Evolutionary conservation across 2,329 filamentous ascomycete species (phyloP).

Genomic region (Botrytis squamosa): DNA sequence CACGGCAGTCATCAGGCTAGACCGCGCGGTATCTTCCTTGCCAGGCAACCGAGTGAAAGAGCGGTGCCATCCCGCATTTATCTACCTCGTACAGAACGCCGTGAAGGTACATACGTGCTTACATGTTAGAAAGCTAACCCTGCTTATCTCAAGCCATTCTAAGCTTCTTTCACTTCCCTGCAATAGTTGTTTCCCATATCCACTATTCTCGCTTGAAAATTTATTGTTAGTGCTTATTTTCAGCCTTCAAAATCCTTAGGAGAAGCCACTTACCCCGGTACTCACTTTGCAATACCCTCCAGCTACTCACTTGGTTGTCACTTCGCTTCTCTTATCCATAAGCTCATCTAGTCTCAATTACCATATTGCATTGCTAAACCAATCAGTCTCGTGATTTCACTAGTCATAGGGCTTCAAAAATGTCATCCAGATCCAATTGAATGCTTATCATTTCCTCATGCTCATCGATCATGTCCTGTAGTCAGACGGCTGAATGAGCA

Average conservation of each 20-base stretch:
- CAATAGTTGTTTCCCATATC: background rate
- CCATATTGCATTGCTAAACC: background rate
- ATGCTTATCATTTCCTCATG: background rate
- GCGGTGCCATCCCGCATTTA: conserved; percentile 12
- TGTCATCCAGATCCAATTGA: background rate
- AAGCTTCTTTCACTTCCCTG: conserved; percentile 23
- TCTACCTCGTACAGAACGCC: conserved; percentile 12
- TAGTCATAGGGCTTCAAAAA: conserved; percentile 1
- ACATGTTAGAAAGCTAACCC: conserved; percentile 9
- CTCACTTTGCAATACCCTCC: conserved; percentile 16
- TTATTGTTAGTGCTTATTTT: conserved; percentile 36
- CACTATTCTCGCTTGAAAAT: conserved; percentile 10
- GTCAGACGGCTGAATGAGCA: background rate
- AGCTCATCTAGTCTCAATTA: background rate
- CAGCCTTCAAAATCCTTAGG: conserved; percentile 30
- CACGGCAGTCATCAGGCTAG: conserved; percentile 29
- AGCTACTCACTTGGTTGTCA: conserved; percentile 26
- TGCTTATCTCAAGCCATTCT: conserved; percentile 22
- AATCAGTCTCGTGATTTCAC: background rate
- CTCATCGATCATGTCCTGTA: conserved; percentile 5
- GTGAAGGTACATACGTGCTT: conserved; percentile 15
- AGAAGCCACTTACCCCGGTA: conserved; percentile 27
- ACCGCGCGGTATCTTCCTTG: conserved; percentile 6
- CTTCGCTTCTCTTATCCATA: conserved; percentile 28
- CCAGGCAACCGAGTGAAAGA: conserved; percentile 16